Conservation (phyloP, 768 basidiomycete species). For the Dacryopinax primogenitus region DNA sequence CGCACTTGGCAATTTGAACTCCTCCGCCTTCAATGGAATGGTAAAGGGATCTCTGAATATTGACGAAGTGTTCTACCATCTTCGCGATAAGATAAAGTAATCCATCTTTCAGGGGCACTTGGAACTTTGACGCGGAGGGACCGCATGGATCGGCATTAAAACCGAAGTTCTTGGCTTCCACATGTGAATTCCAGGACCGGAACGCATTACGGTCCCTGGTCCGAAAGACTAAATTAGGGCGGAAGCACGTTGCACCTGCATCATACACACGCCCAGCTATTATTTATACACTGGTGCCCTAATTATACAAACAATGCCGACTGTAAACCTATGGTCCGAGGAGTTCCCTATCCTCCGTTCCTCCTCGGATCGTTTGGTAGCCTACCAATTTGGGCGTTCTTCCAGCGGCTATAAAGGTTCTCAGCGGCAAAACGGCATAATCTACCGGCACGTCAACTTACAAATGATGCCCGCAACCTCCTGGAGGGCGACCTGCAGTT, state of each 20-base stretch:
- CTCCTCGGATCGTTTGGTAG: too few species aligned
- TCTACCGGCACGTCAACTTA: not conserved
- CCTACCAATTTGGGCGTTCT: not conserved
- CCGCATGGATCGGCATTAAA: not conserved
- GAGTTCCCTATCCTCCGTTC: too few species aligned
- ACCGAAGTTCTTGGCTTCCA: not conserved
- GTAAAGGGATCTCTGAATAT: not conserved
- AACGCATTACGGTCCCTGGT: not conserved
- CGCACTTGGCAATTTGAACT: too few species aligned
- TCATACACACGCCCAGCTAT: not conserved
- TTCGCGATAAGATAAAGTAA: slow-evolving; percentile 3
- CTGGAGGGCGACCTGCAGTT: not conserved
- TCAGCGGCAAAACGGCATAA: not conserved
- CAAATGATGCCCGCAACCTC: not conserved
- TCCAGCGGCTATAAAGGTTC: not conserved
- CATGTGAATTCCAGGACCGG: not conserved
- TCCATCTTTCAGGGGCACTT: not conserved
- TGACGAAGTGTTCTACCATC: not conserved
- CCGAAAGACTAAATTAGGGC: not conserved
- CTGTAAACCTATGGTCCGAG: too few species aligned
- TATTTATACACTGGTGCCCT: not conserved
- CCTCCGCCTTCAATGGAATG: too few species aligned
- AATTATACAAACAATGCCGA: not conserved
- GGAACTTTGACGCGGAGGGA: not conserved
- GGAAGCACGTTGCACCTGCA: not conserved